A percentile compares a stretch with the other conserved stretches of the same genome.
Conservation (phyloP, 257 asterid genomes). For the Solanum dulcamara region DNA sequence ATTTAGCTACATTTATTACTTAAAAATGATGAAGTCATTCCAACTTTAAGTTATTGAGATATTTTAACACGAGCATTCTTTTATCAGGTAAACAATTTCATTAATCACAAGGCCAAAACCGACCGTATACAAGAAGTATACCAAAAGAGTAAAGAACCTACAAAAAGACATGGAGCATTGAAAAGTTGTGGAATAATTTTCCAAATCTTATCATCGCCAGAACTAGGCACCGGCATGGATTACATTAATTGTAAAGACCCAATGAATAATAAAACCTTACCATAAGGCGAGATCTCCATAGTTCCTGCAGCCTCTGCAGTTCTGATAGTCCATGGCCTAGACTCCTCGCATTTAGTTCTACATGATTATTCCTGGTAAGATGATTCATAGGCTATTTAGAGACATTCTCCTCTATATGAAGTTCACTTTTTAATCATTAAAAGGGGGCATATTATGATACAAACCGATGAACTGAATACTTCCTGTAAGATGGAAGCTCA, state of each 20-base stretch:
- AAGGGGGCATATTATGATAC: not conserved
- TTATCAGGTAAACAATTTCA: not conserved
- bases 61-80: not conserved
- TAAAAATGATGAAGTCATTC: not conserved
- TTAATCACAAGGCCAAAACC: not conserved
- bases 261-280: conserved; percentile 24
- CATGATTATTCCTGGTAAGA: conserved; percentile 26
- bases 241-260: not conserved
- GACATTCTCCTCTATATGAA: not conserved
- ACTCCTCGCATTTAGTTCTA: conserved; percentile 15
- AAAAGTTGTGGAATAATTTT: not conserved
- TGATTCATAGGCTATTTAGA: conserved; percentile 10
- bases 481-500: conserved; percentile 42
- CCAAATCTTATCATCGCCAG: not conserved
- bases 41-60: not conserved
- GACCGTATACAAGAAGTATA: not conserved
- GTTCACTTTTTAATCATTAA: not conserved
- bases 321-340: conserved; percentile 39
- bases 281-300: conserved; percentile 63
- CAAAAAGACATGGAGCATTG: not conserved
- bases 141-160: not conserved
- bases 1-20: not conserved
- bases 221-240: not conserved
- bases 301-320: conserved; percentile 42
- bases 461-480: conserved; percentile 21